These are phyloP conservation scores for Cercospora sp. DNA, from an alignment of 2,329 filamentous ascomycete genomes.

Conservation along the genomic window DNA sequence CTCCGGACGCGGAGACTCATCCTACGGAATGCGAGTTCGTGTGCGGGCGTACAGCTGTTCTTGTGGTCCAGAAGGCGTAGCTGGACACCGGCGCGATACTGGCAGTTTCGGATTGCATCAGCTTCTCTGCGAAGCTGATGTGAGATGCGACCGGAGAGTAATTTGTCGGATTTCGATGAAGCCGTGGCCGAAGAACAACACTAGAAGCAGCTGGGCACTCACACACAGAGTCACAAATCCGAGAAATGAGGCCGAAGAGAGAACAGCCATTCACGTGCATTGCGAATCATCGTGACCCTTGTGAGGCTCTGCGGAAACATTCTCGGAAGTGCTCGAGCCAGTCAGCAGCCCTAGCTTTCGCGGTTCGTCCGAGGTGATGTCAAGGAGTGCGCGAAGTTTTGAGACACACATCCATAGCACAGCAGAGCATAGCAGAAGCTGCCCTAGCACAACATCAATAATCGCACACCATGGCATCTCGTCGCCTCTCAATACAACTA, in stretches of 20 bases:
- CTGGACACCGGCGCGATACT: background rate
- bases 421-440: background rate
- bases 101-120: background rate
- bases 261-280: background rate
- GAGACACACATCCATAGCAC: background rate
- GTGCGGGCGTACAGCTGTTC: background rate
- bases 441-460: background rate
- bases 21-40: background rate
- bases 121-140: background rate
- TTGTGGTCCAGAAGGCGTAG: background rate
- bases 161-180: background rate
- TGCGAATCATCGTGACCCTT: background rate
- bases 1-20: background rate
- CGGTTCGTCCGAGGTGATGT: conserved; percentile 15
- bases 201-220: background rate
- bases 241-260: background rate
- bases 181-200: background rate
- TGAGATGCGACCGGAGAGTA: background rate
- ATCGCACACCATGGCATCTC: conserved; percentile 13
- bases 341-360: background rate
- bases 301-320: conserved; percentile 23
- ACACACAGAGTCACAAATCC: background rate
- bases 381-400: conserved; percentile 9
- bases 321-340: conserved; percentile 6
- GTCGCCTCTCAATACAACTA: conserved; percentile 12